A percentile compares a stretch with the other conserved stretches of the same genome.
phyloP scores from a whole-genome alignment of 1,284 basidiomycete genomes.

The Tilletia horrida region DNA sequence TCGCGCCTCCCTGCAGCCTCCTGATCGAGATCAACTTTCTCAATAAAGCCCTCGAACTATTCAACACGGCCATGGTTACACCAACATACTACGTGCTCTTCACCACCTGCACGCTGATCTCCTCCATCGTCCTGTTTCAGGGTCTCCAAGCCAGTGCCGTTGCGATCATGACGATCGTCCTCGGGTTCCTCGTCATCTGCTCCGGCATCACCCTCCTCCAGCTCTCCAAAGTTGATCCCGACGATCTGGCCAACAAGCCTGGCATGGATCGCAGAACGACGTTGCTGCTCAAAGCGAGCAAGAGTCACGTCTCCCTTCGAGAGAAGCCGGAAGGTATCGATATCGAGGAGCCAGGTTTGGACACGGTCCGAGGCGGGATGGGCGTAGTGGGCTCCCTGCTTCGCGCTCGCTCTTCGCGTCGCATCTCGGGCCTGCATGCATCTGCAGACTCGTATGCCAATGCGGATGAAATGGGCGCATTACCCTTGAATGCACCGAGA shows the following conservation, averaged over 20 bases:
- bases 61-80: constrained; percentile 90
- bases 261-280: constrained; percentile 49
- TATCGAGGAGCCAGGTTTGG: constrained; percentile 48
- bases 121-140: constrained; percentile 72
- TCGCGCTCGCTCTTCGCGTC: constrained; percentile 47
- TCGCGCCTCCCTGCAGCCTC: constrained; percentile 40
- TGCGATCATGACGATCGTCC: constrained; percentile 71
- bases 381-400: constrained; percentile 52
- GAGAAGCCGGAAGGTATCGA: constrained; percentile 27
- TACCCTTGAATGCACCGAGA: not conserved
- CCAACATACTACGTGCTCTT: constrained; percentile 82
- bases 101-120: constrained; percentile 70
- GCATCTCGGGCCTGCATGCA: constrained; percentile 35
- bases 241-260: constrained; percentile 43
- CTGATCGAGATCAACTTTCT: constrained; percentile 91
- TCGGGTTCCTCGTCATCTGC: constrained; percentile 77
- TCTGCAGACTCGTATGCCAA: constrained; percentile 37
- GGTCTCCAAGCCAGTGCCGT: constrained; percentile 72
- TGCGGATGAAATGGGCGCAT: constrained; percentile 9
- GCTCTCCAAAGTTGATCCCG: constrained; percentile 71
- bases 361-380: constrained; percentile 51
- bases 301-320: constrained; percentile 35
- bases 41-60: constrained; percentile 83
- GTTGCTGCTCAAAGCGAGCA: constrained; percentile 46
- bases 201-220: constrained; percentile 90